Evolutionary conservation across 2,329 filamentous ascomycete species (phyloP).

Genomic region (Plenodomus biglobosus): DNA sequence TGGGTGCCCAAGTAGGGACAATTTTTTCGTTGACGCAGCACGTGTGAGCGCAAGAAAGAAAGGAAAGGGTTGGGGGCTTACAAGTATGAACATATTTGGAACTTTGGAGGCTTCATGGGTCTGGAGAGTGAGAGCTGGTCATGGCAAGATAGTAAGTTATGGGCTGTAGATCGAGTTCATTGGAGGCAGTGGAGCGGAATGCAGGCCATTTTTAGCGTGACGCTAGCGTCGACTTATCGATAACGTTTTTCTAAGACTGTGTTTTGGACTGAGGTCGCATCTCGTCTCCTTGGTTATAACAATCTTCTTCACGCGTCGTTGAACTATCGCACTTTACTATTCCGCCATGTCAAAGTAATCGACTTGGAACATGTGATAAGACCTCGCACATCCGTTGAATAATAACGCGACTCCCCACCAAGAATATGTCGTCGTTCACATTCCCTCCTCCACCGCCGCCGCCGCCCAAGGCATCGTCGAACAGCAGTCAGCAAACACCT

Average conservation of each 20-base stretch:
- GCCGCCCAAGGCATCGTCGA: constrained; percentile 37
- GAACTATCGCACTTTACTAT: not conserved
- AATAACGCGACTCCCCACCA: too few species aligned
- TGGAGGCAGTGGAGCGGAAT: constrained; percentile 7
- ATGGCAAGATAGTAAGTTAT: constrained; percentile 14
- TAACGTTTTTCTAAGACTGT: constrained; percentile 14
- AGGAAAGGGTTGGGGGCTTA: constrained; percentile 20
- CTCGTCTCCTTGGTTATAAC: constrained; percentile 1
- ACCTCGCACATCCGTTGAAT: too few species aligned
- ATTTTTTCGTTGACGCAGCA: constrained; percentile 8
- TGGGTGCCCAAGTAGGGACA: not conserved
- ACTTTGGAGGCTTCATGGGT: constrained; percentile 30
- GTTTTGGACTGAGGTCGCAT: constrained; percentile 17
- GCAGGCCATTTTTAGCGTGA: constrained; percentile 6
- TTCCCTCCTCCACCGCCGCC: constrained; percentile 55
- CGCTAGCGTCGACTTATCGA: constrained; percentile 26
- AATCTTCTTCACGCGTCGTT: not conserved
- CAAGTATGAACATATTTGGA: constrained; percentile 44
- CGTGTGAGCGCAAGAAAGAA: not conserved
- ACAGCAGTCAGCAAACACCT: constrained; percentile 27
- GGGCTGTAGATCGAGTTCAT: constrained; percentile 1
- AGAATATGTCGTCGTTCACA: constrained; percentile 42
- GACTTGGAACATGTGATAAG: too few species aligned
- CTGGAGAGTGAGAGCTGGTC: constrained; percentile 11
- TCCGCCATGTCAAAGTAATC: not conserved